Conservation (phyloP, 1,284 basidiomycete genomes). For the Marasmius sp. region DNA sequence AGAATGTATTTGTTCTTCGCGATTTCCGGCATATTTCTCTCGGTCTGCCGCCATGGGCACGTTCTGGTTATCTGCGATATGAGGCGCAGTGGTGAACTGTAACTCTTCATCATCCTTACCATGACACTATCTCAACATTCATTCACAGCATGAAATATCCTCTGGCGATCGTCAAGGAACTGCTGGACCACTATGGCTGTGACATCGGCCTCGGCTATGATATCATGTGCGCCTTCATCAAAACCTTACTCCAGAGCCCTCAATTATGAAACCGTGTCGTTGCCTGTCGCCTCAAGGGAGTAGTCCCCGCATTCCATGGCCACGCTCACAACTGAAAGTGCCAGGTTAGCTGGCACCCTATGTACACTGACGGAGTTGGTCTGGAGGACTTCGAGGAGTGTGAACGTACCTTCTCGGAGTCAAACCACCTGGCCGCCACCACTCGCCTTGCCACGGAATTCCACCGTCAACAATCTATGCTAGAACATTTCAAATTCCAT, state of each 20-base stretch:
- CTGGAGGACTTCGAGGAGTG: conserved; percentile 34
- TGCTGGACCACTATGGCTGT: background rate
- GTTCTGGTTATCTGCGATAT: conserved; percentile 33
- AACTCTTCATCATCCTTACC: conserved; percentile 4
- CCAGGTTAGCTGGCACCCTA: conserved; percentile 30
- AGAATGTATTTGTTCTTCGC: background rate
- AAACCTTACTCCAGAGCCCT: background rate
- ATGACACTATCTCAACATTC: background rate
- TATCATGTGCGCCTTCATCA: conserved; percentile 1
- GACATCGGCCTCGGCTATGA: background rate
- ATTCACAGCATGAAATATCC: conserved; percentile 6
- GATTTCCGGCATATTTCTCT: conserved; percentile 30
- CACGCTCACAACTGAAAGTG: conserved; percentile 33
- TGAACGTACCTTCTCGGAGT: conserved; percentile 30
- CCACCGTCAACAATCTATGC: conserved; percentile 25
- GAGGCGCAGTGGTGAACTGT: conserved; percentile 35
- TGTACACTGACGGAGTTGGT: conserved; percentile 27
- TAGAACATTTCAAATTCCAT: conserved; percentile 18
- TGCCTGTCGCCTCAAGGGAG: conserved; percentile 12
- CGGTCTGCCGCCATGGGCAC: conserved; percentile 31
- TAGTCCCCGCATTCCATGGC: conserved; percentile 28
- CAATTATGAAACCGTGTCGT: conserved; percentile 21
- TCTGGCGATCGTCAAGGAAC: background rate
- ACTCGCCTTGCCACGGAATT: conserved; percentile 24
- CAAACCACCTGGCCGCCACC: conserved; percentile 26